A percentile compares a stretch with the other conserved stretches of the same genome.
Evolutionary conservation across 331 rosid genomes (phyloP).

Genomic region (Erythrophleum ivorense): DNA sequence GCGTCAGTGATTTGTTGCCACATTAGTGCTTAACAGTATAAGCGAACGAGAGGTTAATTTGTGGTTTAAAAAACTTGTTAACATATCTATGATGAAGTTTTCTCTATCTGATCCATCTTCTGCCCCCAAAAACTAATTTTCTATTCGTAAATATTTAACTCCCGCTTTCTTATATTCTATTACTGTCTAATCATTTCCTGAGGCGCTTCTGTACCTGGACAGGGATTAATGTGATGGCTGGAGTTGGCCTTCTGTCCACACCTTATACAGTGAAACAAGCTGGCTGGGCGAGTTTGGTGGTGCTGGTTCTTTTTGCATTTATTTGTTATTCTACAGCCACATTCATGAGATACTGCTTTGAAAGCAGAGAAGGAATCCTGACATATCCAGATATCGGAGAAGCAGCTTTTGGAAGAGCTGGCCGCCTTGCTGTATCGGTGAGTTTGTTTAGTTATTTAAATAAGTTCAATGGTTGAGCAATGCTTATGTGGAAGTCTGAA

Average conservation of each 20-base stretch:
- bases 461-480: conserved; percentile 17
- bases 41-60: conserved; percentile 1
- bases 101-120: neutral
- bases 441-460: conserved; percentile 41
- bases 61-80: neutral
- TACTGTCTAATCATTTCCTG: conserved; percentile 17
- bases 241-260: conserved; percentile 87
- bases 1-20: neutral
- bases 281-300: conserved; percentile 80
- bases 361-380: conserved; percentile 70
- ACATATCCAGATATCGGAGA: conserved; percentile 91
- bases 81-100: neutral
- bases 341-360: conserved; percentile 82
- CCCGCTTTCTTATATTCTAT: conserved; percentile 20
- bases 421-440: conserved; percentile 75
- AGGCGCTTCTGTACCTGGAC: conserved; percentile 37
- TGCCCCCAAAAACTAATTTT: neutral
- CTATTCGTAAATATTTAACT: conserved; percentile 8
- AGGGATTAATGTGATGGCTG: conserved; percentile 90
- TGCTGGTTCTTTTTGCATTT: conserved; percentile 70
- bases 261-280: conserved; percentile 77
- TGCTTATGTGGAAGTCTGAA: conserved; percentile 18
- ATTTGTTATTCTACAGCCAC: conserved; percentile 83
- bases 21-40: neutral
- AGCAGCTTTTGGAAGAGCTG: conserved; percentile 89